Evolutionary conservation across 352 stramenopile genomes (phyloP).

Genomic region (Phytophthora cajani): DNA sequence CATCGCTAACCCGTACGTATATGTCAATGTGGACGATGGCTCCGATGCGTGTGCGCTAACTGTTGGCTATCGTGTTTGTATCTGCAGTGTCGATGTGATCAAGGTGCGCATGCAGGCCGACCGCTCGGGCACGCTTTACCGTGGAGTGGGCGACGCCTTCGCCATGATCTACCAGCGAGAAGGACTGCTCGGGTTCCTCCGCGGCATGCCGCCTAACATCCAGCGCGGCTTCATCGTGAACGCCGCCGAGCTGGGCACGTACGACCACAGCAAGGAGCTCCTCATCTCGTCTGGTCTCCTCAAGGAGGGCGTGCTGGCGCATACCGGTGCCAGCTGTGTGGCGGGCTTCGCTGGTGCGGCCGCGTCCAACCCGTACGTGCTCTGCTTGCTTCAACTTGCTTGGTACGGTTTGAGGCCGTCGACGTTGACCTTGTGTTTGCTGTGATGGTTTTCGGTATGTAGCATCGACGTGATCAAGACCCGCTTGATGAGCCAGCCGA

Average conservation of each 20-base stretch:
- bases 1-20: conserved; percentile 84
- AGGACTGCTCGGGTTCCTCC: conserved; percentile 72
- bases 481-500: conserved; percentile 82
- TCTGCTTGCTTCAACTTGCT: not conserved
- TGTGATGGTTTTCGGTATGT: conserved; percentile 1
- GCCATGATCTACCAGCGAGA: conserved; percentile 78
- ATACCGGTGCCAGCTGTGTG: conserved; percentile 78
- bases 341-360: conserved; percentile 78
- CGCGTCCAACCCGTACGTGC: conserved; percentile 78
- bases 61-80: conserved; percentile 3
- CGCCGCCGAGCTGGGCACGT: conserved; percentile 84
- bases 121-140: conserved; percentile 72
- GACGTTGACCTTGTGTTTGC: conserved; percentile 5
- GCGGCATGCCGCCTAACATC: conserved; percentile 87
- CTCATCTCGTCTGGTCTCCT: conserved; percentile 71
- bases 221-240: conserved; percentile 89
- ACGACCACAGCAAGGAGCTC: conserved; percentile 87
- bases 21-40: not conserved
- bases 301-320: conserved; percentile 66
- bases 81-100: conserved; percentile 82
- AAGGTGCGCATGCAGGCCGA: conserved; percentile 90
- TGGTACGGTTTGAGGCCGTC: conserved; percentile 1
- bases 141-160: conserved; percentile 72
- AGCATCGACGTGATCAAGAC: conserved; percentile 90
- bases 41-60: not conserved